Evolutionary conservation across 148 eudicot genomes (phyloP), one percentile per base, ranked within the genome.

Genomic region (Rhododendron molle): DNA sequence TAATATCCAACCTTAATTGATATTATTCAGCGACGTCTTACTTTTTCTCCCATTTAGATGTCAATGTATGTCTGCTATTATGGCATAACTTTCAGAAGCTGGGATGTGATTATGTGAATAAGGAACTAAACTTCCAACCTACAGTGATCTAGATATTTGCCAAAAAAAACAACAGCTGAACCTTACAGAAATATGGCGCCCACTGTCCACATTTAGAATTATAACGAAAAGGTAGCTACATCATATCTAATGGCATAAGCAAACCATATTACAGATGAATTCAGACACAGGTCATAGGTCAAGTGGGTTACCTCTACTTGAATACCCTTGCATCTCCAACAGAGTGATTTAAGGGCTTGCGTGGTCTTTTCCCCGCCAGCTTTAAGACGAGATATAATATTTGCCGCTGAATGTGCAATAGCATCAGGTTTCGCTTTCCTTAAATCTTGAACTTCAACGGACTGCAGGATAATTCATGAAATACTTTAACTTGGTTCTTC

Each of bases 291-390:
- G 47, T 54, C 23, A 46, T 58, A 54, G 60, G 20, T 52, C 26
- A 50, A 76, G 83, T 6, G 80, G 47, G 50, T 90, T 87, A 95
- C 99, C 98, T 97, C 98, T 52, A 92, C 98, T 90, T 92, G 98
- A 87, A 97, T 89, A 84, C 99, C 98, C 94, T 94, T 95, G 93
- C 93, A 90, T 88, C 98, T 95, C 98, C 95, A 95, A 86, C 99
- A 97, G 54, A 97, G 90, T 78, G 96, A 91, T 89, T 93, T 93
- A 79, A 97, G 96, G 84, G 99, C 99, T 88, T 91, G 93, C 49
- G 85, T 91, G 86, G 95, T 94, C 93, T 94, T 97, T 87, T 95
- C 98, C 84, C 96, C 99, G 58, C 95, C 98, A 83, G 98, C 96
- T 90, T 93, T 94, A 49, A 97, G 92, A 81, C 95, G 96, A 79